Percentiles rank a stretch among this genome's conserved stretches.
These are phyloP conservation scores for Pyrenophora teres DNA, from an alignment of 2,329 filamentous ascomycete genomes.

Conservation along the genomic window DNA sequence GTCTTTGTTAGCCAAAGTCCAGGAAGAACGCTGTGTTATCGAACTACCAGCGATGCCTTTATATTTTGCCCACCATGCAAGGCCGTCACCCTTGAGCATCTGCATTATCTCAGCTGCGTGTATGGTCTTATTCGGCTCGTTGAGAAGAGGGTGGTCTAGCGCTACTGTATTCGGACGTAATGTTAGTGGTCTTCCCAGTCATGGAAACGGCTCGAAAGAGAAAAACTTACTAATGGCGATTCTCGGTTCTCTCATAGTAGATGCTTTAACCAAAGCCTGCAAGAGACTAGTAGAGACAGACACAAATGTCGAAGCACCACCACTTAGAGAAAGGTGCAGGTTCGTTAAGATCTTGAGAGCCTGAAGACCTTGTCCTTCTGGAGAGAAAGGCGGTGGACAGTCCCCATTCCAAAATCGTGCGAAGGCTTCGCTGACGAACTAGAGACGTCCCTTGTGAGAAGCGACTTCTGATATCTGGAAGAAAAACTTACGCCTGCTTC, in stretches of 20 bases:
- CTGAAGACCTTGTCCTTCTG: neutral
- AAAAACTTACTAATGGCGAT: neutral
- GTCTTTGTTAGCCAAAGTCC: neutral
- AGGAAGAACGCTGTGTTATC: neutral
- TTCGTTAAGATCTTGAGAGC: neutral
- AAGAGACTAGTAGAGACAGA: conserved; percentile 11
- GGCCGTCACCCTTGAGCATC: neutral
- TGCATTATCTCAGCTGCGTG: neutral
- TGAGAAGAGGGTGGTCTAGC: neutral
- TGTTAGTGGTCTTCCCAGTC: too few species aligned
- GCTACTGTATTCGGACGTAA: neutral
- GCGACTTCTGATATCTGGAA: too few species aligned
- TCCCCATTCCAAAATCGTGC: conserved; percentile 1
- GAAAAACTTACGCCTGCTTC: neutral
- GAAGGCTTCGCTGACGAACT: conserved; percentile 10
- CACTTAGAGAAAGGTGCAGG: conserved; percentile 4
- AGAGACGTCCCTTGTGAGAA: too few species aligned
- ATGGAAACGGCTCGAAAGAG: too few species aligned
- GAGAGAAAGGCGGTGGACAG: conserved; percentile 7
- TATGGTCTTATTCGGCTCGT: neutral
- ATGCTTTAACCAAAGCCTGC: conserved; percentile 9
- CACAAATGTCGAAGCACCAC: conserved; percentile 9
- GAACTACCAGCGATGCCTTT: conserved; percentile 5
- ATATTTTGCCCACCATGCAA: conserved; percentile 3
- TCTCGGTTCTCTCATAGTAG: neutral